Conservation (phyloP, 192 early-diverging fungal species). For the Entophlyctis helioformis region DNA sequence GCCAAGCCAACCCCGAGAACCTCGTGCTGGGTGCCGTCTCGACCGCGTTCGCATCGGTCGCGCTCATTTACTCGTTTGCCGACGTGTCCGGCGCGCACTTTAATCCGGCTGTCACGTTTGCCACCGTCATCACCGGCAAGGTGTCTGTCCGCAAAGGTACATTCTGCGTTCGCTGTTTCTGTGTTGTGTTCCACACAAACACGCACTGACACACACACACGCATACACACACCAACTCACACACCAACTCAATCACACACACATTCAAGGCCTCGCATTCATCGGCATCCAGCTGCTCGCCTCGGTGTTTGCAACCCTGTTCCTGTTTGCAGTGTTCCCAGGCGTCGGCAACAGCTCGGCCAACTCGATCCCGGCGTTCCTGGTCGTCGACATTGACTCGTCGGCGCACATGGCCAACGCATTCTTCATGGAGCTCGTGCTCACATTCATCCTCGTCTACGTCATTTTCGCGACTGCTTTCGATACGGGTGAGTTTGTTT, state of each 20-base stretch:
- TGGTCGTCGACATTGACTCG: conserved; percentile 29
- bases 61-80: conserved; percentile 52
- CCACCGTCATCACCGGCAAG: conserved; percentile 44
- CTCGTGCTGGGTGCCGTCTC: conserved; percentile 34
- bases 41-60: conserved; percentile 35
- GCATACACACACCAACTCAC: no score
- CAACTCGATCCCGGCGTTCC: conserved; percentile 18
- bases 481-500: conserved; percentile 31
- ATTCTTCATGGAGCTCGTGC: conserved; percentile 43
- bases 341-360: conserved; percentile 14
- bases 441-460: conserved; percentile 51
- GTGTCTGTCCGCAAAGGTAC: conserved; percentile 38
- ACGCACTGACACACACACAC: no score
- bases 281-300: conserved; percentile 42
- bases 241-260: conserved; percentile 2
- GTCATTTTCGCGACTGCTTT: conserved; percentile 55
- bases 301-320: conserved; percentile 30
- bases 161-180: background rate
- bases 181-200: no score
- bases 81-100: conserved; percentile 56
- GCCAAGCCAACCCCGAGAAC: conserved; percentile 30
- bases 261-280: conserved; percentile 32
- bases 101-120: conserved; percentile 55
- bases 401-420: conserved; percentile 26
- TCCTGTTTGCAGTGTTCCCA: conserved; percentile 41